These are phyloP conservation scores for Termitomyces sp. DNA, from an alignment of 768 basidiomycete genomes.

Conservation along the genomic window DNA sequence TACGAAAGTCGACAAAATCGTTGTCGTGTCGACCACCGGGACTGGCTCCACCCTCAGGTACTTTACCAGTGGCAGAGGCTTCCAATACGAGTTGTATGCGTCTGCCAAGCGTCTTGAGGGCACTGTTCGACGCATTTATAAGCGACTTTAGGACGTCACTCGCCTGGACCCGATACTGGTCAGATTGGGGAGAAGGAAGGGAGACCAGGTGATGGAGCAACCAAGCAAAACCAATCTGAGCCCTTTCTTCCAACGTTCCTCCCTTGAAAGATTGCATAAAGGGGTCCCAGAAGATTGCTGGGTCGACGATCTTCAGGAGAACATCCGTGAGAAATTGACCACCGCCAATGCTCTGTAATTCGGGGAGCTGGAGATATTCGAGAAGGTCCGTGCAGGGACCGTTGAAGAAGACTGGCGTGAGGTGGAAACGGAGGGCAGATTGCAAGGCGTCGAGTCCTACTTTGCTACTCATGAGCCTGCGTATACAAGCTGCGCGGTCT, in stretches of 20 bases:
- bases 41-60: neutral
- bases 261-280: neutral
- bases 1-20: neutral
- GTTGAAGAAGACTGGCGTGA: neutral
- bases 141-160: neutral
- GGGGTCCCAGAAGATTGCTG: neutral
- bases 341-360: neutral
- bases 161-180: neutral
- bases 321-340: neutral
- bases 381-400: neutral
- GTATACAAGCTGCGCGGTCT: neutral
- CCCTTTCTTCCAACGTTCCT: neutral
- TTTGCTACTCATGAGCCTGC: neutral
- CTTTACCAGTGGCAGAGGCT: neutral
- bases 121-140: neutral
- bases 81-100: neutral
- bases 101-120: neutral
- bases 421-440: neutral
- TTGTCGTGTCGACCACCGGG: conserved; percentile 1
- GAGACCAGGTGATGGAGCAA: neutral
- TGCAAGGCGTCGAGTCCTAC: neutral
- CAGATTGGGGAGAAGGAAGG: neutral
- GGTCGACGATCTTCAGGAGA: neutral
- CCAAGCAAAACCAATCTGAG: neutral
- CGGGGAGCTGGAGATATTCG: neutral